Evolutionary conservation across 106 monocot genomes (phyloP), one percentile per base, ranked within the genome.

Genomic region (Hemerocallis citrina): DNA sequence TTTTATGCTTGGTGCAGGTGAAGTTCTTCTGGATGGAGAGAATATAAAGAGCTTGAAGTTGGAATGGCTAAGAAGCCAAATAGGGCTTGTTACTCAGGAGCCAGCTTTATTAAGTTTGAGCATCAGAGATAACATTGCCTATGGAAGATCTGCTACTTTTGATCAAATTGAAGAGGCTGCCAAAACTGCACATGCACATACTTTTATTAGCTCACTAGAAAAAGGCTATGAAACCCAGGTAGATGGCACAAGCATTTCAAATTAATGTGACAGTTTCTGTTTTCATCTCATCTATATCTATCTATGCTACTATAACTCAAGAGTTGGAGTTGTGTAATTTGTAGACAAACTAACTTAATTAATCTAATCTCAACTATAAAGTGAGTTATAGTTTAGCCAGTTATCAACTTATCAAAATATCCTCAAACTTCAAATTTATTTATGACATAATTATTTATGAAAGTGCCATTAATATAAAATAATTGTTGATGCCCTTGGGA

Each of bases 121-220:
- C 65, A 96, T 96, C 63, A 87, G 76, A 65, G 96, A 91, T 41
- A 96, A 96, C 61, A 91, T 96, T 69, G 90, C 91, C 2, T 96
- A 96, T 66, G 96, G 96, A 72, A 74, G 96, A 68, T 72, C 90
- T 74, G 81, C 90, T 66, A 84, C 86, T 7, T 67, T 66, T 72
- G 91, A 96, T 79, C 87, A 96, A 48, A 96, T 96, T 49, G 96
- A 96, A 74, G 96, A 96, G 73, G 96, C 96, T 71, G 96, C 96
- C 9, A 96, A 96, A 75, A 91, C 84, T 46, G 98, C 98, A 37
- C 92, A 98, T 85, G 98, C 92, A 16, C 92, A 88, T 56, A 76
- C 79, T 24, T 98, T 92, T 66, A 92, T 92, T 27, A 88, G 77
- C 55, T 91, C 85, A 56, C 79, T 98, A 52, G 74, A 79, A 76